Evolutionary conservation across 495 filamentous ascomycete genomes (phyloP).

Genomic region (Penicillium malachiteum): DNA sequence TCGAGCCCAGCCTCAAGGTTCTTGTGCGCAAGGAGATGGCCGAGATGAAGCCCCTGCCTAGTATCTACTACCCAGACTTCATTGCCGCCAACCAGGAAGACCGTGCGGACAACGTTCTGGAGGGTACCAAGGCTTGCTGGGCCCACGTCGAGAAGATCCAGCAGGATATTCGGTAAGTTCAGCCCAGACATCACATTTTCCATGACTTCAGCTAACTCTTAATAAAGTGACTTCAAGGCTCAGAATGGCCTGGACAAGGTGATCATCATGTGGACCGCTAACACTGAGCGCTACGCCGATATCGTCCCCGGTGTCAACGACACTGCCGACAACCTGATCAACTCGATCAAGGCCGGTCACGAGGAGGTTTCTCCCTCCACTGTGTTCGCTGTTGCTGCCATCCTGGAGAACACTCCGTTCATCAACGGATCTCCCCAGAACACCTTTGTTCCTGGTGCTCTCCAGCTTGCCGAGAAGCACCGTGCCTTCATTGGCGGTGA

Average conservation of each 20-base stretch:
- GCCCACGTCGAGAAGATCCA: constrained; percentile 93
- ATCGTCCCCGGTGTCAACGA: constrained; percentile 89
- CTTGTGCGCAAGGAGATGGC: constrained; percentile 92
- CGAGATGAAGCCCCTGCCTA: constrained; percentile 83
- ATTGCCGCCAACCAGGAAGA: constrained; percentile 98
- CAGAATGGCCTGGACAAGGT: constrained; percentile 88
- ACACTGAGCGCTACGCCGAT: constrained; percentile 95
- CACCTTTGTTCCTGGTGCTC: constrained; percentile 92
- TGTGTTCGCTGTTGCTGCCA: constrained; percentile 91
- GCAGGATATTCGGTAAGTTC: constrained; percentile 84
- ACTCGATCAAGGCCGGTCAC: constrained; percentile 81
- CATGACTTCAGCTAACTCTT: neutral
- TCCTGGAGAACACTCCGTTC: constrained; percentile 87
- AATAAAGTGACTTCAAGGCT: constrained; percentile 79
- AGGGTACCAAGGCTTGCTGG: constrained; percentile 77
- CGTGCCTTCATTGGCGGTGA: constrained; percentile 93
- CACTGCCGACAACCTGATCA: constrained; percentile 89
- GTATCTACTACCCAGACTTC: constrained; percentile 98
- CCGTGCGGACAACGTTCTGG: constrained; percentile 87
- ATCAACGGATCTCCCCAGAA: constrained; percentile 99
- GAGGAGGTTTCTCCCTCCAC: constrained; percentile 90
- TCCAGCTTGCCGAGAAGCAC: constrained; percentile 86
- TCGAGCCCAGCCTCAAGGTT: constrained; percentile 88
- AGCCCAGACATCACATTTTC: constrained; percentile 1
- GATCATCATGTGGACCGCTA: constrained; percentile 97